These are phyloP conservation scores for Coniochaeta sp. DNA, from an alignment of 2,329 filamentous ascomycete species.

Conservation along the genomic window DNA sequence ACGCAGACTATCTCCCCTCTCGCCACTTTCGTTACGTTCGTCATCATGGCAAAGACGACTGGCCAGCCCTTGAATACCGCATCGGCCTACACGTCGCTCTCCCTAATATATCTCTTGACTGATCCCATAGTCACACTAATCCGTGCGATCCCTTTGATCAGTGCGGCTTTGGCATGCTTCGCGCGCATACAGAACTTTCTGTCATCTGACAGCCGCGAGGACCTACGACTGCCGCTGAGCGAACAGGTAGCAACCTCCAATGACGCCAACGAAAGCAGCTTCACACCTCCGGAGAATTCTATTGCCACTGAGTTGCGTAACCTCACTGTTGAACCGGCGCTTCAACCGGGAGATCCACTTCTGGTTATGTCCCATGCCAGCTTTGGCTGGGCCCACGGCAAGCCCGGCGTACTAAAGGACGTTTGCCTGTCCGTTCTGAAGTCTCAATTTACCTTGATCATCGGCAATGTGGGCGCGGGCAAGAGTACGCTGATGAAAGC, in stretches of 20 bases:
- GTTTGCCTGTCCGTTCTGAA: background rate
- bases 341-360: background rate
- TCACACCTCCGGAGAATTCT: no score
- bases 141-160: conserved; percentile 15
- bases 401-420: conserved; percentile 2
- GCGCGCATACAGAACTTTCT: conserved; percentile 14
- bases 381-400: conserved; percentile 3
- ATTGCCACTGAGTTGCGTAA: background rate
- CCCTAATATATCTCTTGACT: conserved; percentile 16
- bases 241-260: conserved; percentile 1
- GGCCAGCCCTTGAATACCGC: conserved; percentile 11
- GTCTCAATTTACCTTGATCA: conserved; percentile 6
- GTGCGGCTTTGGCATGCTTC: conserved; percentile 18
- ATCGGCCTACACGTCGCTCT: conserved; percentile 18
- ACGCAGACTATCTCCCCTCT: conserved; percentile 16
- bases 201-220: conserved; percentile 1
- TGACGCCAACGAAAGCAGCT: no score
- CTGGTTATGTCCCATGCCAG: conserved; percentile 3
- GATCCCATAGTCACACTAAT: conserved; percentile 16
- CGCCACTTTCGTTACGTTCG: conserved; percentile 18
- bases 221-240: conserved; percentile 5
- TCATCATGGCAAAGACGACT: conserved; percentile 13
- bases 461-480: conserved; percentile 11
- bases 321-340: background rate
- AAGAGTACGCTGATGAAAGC: conserved; percentile 12